These are phyloP conservation scores for Sanghuangporus sanghuang DNA, from an alignment of 1,284 basidiomycete species.

Conservation along the genomic window DNA sequence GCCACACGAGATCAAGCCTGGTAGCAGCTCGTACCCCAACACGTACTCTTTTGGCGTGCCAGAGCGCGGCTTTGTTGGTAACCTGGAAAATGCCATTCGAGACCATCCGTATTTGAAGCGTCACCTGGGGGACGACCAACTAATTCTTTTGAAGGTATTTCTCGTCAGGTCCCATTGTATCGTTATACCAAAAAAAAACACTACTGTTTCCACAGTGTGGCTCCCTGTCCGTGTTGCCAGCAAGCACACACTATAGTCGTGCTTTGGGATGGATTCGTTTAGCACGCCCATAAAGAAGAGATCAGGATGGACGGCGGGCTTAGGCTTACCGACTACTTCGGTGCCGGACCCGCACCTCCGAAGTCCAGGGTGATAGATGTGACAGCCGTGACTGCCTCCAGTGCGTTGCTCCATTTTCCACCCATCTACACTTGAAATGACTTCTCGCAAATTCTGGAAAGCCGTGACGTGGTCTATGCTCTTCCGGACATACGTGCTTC, in stretches of 20 bases:
- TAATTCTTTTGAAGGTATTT: neutral
- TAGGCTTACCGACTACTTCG: no score
- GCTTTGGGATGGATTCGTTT: neutral
- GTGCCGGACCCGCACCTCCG: neutral
- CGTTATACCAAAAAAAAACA: neutral
- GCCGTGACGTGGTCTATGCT: neutral
- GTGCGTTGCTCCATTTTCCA: neutral
- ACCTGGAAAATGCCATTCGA: neutral
- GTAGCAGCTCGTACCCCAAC: neutral
- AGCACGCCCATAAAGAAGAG: neutral
- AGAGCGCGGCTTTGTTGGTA: neutral
- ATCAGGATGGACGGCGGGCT: neutral
- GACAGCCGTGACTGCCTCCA: neutral
- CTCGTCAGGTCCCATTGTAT: neutral
- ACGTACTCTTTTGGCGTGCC: neutral
- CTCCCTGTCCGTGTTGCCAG: neutral
- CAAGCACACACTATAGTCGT: neutral
- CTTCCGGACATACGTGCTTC: neutral
- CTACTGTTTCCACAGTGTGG: neutral
- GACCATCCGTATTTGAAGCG: neutral
- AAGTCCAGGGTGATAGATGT: neutral
- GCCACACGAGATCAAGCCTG: neutral
- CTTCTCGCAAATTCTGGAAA: neutral
- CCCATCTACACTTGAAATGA: neutral
- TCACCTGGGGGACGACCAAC: neutral